Conservation (phyloP, 176 grass and related monocot genomes). For the Triticum monococcum region DNA sequence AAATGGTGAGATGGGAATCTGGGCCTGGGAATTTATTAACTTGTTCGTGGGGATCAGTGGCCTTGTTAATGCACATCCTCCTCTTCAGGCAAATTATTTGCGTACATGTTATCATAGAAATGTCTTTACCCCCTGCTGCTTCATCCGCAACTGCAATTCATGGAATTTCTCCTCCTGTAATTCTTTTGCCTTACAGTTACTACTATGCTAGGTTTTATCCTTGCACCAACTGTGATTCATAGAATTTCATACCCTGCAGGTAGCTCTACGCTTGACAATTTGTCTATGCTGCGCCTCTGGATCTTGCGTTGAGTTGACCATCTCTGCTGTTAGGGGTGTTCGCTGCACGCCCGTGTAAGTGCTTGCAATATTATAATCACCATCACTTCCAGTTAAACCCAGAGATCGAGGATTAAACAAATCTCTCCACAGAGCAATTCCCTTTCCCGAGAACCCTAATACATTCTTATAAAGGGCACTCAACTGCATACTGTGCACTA, state of each 20-base stretch:
- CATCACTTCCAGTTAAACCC: slow-evolving; percentile 5
- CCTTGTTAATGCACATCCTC: neutral
- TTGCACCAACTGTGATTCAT: neutral
- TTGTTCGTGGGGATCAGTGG: slow-evolving; percentile 6
- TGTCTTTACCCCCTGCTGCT: neutral
- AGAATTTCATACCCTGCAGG: neutral
- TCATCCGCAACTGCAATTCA: neutral
- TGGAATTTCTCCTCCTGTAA: neutral
- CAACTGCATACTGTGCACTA: no score
- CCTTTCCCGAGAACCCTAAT: slow-evolving; percentile 16
- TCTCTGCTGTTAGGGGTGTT: slow-evolving; percentile 12
- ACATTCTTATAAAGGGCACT: neutral
- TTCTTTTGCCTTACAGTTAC: neutral
- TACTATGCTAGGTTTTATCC: slow-evolving; percentile 6
- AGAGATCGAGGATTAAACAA: slow-evolving; percentile 30
- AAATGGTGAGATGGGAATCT: slow-evolving; percentile 36
- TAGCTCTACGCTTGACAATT: neutral
- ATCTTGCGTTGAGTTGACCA: slow-evolving; percentile 40
- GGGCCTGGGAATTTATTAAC: slow-evolving; percentile 16
- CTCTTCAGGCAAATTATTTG: slow-evolving; percentile 6
- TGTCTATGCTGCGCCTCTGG: neutral
- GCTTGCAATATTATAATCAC: slow-evolving; percentile 16
- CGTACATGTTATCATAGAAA: no score
- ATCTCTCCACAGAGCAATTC: slow-evolving; percentile 6
- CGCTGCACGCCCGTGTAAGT: slow-evolving; percentile 21